Base-by-base conservation (phyloP, 495 filamentous ascomycete species). In the Polyplosphaeria fusca region DNA sequence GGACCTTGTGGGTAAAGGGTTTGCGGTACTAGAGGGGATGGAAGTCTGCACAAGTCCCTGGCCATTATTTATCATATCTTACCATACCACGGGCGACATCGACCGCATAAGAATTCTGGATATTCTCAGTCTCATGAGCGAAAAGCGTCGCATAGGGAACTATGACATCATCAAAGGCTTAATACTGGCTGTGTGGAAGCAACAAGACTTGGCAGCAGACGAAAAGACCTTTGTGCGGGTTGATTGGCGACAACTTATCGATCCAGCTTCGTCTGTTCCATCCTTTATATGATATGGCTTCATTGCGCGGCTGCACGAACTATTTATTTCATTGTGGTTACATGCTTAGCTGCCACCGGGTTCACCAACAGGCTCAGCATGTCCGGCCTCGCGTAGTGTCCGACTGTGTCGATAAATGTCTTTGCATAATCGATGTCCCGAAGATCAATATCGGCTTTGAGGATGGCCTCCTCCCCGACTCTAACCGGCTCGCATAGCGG, bases 341-440 rank as follows among this genome's bases (percentile, higher is more conserved):
- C 56, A 43, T 60, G 48, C 27, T 60, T 60, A 11, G 56, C 56
- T 25, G 56, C 49, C 3, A 38, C 49, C 24, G 56, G 56, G 43
- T 66, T 62, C 3, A 69, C 67, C 11, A 55, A 27, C 4, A 73
- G 55, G 35, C 64, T 67, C 27, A 74, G 45, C 30, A 73, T 41
- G 60, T 73, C 74, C 11, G 71, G 69, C 9, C 71, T 54, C 14
- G 65, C 64, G 48, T 75, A 72, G 52, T 73, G 69, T 0, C 72
- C 71, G 0, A 52, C 47, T 0, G 52, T 47, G 56, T 75, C 71
- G 0, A 67, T 35, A 18, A 73, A 68, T 12, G 48, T 23, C 47
- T 71, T 73, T 0, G 68, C 55, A 22, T 47, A 39, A n/a, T 50
- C 44, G 32, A 72, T 70, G 2, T 64, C 57, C 18, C 62, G 30